phyloP scores from a whole-genome alignment of 352 stramenopile genomes.

The Paralagenidium karlingii region DNA sequence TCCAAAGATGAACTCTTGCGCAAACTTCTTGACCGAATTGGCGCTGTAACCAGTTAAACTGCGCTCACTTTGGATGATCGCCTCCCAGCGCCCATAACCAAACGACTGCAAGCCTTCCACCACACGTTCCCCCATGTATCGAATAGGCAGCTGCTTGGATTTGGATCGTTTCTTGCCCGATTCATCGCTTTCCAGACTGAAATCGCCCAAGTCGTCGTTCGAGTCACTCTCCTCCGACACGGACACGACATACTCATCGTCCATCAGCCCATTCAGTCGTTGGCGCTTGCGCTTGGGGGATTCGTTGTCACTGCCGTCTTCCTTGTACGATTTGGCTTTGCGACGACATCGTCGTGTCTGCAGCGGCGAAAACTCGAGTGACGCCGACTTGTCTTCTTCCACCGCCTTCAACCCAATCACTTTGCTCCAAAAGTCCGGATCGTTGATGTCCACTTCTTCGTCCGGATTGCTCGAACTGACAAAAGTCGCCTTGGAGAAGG shows the following conservation, averaged over 20 bases:
- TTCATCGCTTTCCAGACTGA: too few species aligned
- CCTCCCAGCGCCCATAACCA: conserved; percentile 78
- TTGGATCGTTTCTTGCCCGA: conserved; percentile 19
- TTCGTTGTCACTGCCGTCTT: conserved; percentile 26
- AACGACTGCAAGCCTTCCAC: conserved; percentile 36
- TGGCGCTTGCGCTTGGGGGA: conserved; percentile 21
- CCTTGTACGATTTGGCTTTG: conserved; percentile 56
- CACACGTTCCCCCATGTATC: conserved; percentile 25
- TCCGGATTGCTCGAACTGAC: conserved; percentile 79
- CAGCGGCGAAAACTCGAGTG: conserved; percentile 50
- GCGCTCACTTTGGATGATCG: conserved; percentile 18
- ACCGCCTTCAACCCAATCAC: conserved; percentile 78
- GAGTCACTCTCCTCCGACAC: conserved; percentile 9
- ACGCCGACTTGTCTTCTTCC: conserved; percentile 24
- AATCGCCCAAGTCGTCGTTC: neutral
- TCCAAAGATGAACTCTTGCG: conserved; percentile 29
- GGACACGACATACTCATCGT: conserved; percentile 22
- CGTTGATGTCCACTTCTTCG: conserved; percentile 83
- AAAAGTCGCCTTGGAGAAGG: conserved; percentile 90
- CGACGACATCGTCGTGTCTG: conserved; percentile 39
- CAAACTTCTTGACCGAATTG: conserved; percentile 26
- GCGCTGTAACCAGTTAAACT: neutral
- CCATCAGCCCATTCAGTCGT: conserved; percentile 29
- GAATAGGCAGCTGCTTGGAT: conserved; percentile 7
- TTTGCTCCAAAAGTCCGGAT: conserved; percentile 93